Evolutionary conservation across 345 rosid species (phyloP), one percentile per base, ranked within the genome.

Genomic region (Pugionium dolabratum): DNA sequence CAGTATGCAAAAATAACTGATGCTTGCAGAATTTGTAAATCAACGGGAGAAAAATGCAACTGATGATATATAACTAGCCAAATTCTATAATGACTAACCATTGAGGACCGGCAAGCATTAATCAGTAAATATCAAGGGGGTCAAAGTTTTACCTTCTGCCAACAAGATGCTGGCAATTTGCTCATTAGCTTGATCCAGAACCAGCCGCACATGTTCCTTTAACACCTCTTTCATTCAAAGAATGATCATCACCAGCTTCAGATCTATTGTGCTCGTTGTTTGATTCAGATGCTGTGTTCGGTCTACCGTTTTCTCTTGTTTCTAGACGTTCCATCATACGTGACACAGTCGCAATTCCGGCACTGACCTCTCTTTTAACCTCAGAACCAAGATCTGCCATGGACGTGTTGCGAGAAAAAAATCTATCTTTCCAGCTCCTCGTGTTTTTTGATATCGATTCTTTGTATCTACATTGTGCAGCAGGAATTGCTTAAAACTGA

Each of bases 371-470:
- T 83, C 90, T 83, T 79, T 82, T 81, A 58, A 82, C 96, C 77
- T 88, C 96, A 57, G 92, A 83, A 64, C 95, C 86, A 71, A 84
- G 59, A 62, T 88, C 95, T 6, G 83, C 80, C 86, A 84, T 73
- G 52, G 88, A 65, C 36, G 79, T 78, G 68, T 79, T 94, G 62
- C 95, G 92, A 74, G 91, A 84, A 76, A 90, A 94, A 66, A 90
- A 78, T 72, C 84, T 84, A 66, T 94, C 99, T 69, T 84, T 94
- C 99, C 96, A 94, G 62, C 81, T 95, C 75, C 91, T 80, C 37
- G 99, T 90, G 77, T 95, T 81, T 86, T 84, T 94, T 61, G 97
- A 84, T 76, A 94, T 82, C 4, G 99, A 90, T 60, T 94, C 99
- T 73, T 86, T 94, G 79, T 88, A 94, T 77, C 99, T 94, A 54